Evolutionary conservation across 2,329 filamentous ascomycete genomes (phyloP).

Genomic region (Neonectria neomacrospora): DNA sequence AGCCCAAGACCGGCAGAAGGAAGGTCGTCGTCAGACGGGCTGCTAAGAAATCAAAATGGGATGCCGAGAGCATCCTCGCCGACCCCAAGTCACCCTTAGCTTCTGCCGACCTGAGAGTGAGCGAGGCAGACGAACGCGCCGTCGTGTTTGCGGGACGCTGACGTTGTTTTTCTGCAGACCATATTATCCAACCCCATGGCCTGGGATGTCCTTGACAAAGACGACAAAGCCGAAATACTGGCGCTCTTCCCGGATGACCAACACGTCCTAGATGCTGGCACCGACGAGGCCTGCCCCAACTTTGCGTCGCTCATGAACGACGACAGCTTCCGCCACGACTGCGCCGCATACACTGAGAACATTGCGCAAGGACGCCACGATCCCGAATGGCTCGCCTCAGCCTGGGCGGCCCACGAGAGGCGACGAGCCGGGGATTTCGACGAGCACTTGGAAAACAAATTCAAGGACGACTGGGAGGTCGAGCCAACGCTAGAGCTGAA

Average conservation of each 20-base stretch:
- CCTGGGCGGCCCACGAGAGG: slow-evolving; percentile 62
- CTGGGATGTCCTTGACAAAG: slow-evolving; percentile 51
- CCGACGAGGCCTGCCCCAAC: slow-evolving; percentile 53
- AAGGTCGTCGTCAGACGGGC: slow-evolving; percentile 38
- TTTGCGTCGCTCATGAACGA: slow-evolving; percentile 57
- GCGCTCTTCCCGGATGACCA: slow-evolving; percentile 52
- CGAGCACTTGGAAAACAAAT: slow-evolving; percentile 56
- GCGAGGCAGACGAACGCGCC: background rate
- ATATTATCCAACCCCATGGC: slow-evolving; percentile 53
- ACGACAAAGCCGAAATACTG: slow-evolving; percentile 51
- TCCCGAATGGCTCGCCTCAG: slow-evolving; percentile 62
- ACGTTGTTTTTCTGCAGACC: slow-evolving; percentile 40
- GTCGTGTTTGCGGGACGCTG: background rate
- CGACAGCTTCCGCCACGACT: slow-evolving; percentile 60
- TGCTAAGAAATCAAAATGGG: slow-evolving; percentile 50
- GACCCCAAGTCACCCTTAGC: slow-evolving; percentile 54
- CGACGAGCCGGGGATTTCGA: slow-evolving; percentile 63
- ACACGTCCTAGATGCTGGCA: slow-evolving; percentile 52
- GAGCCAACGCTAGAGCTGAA: slow-evolving; percentile 51
- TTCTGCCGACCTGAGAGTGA: slow-evolving; percentile 52
- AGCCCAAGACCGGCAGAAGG: slow-evolving; percentile 39
- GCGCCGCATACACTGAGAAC: slow-evolving; percentile 58
- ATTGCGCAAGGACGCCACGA: slow-evolving; percentile 62
- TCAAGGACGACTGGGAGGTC: slow-evolving; percentile 61
- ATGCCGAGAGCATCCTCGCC: slow-evolving; percentile 49